These are phyloP conservation scores for Stylosanthes scabra DNA, from an alignment of 331 rosid species.

Conservation along the genomic window DNA sequence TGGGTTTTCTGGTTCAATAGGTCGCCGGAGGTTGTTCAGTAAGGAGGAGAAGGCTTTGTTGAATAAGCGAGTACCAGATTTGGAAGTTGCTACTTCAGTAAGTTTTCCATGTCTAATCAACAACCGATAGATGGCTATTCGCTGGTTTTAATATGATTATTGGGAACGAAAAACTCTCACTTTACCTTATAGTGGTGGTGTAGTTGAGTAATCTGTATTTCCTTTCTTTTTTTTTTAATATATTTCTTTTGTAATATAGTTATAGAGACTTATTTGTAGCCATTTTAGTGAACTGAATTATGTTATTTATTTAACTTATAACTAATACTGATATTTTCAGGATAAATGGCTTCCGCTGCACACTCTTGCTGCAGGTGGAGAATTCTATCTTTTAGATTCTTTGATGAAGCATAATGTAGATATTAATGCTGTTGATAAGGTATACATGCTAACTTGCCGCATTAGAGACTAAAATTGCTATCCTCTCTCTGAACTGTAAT, in stretches of 20 bases:
- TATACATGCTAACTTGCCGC: constrained; percentile 37
- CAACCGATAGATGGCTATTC: neutral
- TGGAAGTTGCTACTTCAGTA: constrained; percentile 82
- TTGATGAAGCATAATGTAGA: constrained; percentile 78
- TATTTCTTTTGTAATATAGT: neutral
- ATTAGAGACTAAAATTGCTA: constrained; percentile 1
- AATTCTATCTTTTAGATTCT: constrained; percentile 70
- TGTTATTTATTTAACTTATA: constrained; percentile 6
- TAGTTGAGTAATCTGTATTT: constrained; percentile 14
- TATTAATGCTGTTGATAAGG: constrained; percentile 86
- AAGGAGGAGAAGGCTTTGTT: constrained; percentile 80
- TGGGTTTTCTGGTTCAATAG: constrained; percentile 41
- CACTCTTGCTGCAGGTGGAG: constrained; percentile 86
- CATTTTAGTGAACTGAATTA: constrained; percentile 24
- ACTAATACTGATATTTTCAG: constrained; percentile 55
- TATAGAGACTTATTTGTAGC: neutral
- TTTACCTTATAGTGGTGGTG: constrained; percentile 8
- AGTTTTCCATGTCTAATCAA: constrained; percentile 40
- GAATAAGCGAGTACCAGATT: constrained; percentile 62
- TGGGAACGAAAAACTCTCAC: neutral
- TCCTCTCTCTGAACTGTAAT: constrained; percentile 12
- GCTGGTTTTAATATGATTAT: neutral
- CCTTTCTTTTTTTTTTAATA: too few species aligned
- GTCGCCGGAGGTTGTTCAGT: constrained; percentile 67
- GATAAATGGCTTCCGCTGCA: constrained; percentile 89